Evolutionary conservation across 2,329 filamentous ascomycete species (phyloP).

Genomic region (Alternaria triticina): DNA sequence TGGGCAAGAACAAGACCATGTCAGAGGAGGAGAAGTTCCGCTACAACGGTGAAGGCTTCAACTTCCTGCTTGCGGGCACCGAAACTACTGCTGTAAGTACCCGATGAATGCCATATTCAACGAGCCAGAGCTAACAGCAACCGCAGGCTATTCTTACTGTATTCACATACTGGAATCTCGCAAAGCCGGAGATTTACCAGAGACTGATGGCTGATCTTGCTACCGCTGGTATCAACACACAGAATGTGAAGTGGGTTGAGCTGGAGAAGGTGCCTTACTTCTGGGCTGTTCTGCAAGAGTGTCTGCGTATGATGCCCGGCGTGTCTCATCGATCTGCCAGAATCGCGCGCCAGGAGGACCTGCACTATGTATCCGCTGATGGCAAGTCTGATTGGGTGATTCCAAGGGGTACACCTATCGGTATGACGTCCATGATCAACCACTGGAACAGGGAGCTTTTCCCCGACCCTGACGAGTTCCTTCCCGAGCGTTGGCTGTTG

Average conservation of each 20-base stretch:
- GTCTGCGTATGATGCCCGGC: slow-evolving; percentile 44
- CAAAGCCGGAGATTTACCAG: slow-evolving; percentile 29
- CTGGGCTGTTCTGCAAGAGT: slow-evolving; percentile 44
- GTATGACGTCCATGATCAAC: slow-evolving; percentile 39
- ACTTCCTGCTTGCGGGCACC: slow-evolving; percentile 32
- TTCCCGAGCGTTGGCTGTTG: slow-evolving; percentile 44
- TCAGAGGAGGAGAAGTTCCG: slow-evolving; percentile 32
- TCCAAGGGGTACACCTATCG: slow-evolving; percentile 34
- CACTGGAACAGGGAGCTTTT: slow-evolving; percentile 42
- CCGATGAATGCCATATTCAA: background rate
- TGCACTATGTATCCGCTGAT: slow-evolving; percentile 27
- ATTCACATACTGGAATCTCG: slow-evolving; percentile 44
- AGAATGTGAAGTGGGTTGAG: slow-evolving; percentile 26
- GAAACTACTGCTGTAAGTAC: slow-evolving; percentile 34
- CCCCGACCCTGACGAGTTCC: slow-evolving; percentile 35
- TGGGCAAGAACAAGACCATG: slow-evolving; percentile 26
- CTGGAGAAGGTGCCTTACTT: slow-evolving; percentile 42
- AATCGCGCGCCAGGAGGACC: slow-evolving; percentile 27
- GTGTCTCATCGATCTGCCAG: slow-evolving; percentile 29
- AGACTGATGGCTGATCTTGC: slow-evolving; percentile 31
- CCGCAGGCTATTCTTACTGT: slow-evolving; percentile 37
- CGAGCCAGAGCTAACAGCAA: slow-evolving; percentile 19
- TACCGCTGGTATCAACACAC: slow-evolving; percentile 12
- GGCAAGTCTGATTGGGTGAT: slow-evolving; percentile 30
- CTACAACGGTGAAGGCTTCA: slow-evolving; percentile 33